These are phyloP conservation scores for Trametes sanguinea DNA, from an alignment of 768 basidiomycete species.

Conservation along the genomic window DNA sequence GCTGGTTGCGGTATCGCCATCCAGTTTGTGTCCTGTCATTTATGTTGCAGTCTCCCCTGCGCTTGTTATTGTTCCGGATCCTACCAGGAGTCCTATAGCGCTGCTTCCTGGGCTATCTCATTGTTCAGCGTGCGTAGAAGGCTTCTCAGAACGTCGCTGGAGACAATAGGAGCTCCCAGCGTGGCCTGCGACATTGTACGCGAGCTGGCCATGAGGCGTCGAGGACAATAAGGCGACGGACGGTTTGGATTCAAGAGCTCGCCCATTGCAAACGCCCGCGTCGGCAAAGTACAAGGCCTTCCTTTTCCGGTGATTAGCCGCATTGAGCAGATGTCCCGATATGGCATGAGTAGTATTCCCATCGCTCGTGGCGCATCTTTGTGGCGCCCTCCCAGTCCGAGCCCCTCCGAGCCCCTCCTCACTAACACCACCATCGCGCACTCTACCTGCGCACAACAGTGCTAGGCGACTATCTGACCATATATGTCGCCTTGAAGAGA, in stretches of 20 bases:
- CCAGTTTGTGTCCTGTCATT: neutral
- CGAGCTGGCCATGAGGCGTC: constrained; percentile 4
- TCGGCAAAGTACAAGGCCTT: neutral
- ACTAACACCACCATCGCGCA: too few relatives aligned
- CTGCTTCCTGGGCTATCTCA: neutral
- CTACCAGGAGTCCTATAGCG: neutral
- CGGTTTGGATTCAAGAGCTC: neutral
- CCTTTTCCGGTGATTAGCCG: constrained; percentile 3
- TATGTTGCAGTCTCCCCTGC: neutral
- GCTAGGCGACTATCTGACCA: too few relatives aligned
- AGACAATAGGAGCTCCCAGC: constrained; percentile 6
- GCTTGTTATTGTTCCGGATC: constrained; percentile 16
- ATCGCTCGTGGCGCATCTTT: neutral
- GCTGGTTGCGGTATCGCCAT: neutral
- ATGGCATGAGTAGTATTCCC: constrained; percentile 9
- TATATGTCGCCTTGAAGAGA: too few relatives aligned
- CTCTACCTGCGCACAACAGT: too few relatives aligned
- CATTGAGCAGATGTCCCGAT: constrained; percentile 5
- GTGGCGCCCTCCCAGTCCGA: too few relatives aligned
- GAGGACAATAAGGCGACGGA: constrained; percentile 4
- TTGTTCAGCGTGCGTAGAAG: neutral
- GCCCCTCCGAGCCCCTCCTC: too few relatives aligned
- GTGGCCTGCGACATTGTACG: constrained; percentile 4
- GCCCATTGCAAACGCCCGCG: constrained; percentile 9
- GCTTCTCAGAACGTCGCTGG: neutral